Evolutionary conservation across 768 basidiomycete genomes (phyloP).

Genomic region (Kwoniella sp.): DNA sequence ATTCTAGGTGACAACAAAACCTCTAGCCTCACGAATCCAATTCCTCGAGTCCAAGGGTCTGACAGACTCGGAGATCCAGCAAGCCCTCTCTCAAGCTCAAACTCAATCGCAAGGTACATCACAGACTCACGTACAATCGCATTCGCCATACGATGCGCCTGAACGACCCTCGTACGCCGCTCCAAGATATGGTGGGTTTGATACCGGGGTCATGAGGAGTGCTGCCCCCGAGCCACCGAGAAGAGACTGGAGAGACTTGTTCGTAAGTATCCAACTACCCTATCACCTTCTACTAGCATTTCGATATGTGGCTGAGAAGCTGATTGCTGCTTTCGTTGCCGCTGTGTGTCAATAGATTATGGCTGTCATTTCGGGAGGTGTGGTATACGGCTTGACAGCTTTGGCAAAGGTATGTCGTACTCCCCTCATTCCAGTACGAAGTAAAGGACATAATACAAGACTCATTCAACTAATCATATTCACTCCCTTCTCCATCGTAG

Average conservation of each 20-base stretch:
- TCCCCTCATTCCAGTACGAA: too few species aligned
- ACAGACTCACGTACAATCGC: background rate
- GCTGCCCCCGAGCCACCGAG: slow-evolving; percentile 59
- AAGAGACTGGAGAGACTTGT: slow-evolving; percentile 98
- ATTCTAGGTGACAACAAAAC: slow-evolving; percentile 71
- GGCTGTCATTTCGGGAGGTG: slow-evolving; percentile 81
- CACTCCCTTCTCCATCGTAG: too few species aligned
- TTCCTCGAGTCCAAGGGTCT: slow-evolving; percentile 97
- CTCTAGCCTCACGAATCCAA: slow-evolving; percentile 79
- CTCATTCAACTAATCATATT: background rate
- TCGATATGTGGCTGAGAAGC: too few species aligned
- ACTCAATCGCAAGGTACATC: background rate
- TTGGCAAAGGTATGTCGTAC: slow-evolving; percentile 68
- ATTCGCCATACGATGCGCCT: slow-evolving; percentile 10
- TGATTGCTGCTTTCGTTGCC: slow-evolving; percentile 63
- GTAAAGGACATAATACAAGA: too few species aligned
- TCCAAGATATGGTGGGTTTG: slow-evolving; percentile 20
- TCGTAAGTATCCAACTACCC: too few species aligned
- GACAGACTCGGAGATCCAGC: slow-evolving; percentile 77
- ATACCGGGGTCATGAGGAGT: slow-evolving; percentile 27
- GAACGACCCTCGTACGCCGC: slow-evolving; percentile 13
- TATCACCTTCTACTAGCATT: too few species aligned
- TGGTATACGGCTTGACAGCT: slow-evolving; percentile 76
- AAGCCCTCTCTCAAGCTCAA: slow-evolving; percentile 66
- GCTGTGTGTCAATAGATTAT: slow-evolving; percentile 68